Evolutionary conservation across 1,284 basidiomycete genomes (phyloP).

Genomic region (Chalciporus piperatoides): DNA sequence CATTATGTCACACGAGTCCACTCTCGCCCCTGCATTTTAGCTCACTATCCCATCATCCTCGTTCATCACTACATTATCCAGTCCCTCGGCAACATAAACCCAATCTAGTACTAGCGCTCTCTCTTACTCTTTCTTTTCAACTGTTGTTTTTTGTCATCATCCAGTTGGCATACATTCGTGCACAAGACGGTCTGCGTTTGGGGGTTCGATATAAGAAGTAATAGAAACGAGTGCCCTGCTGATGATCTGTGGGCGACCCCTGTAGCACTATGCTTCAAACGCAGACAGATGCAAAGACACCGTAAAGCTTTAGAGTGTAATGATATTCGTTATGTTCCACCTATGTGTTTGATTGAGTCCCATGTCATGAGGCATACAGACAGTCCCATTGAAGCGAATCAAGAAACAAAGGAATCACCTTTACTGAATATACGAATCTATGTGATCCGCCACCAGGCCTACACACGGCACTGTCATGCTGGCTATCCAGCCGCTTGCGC

Average conservation of each 20-base stretch:
- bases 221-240: constrained; percentile 7
- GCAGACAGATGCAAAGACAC: too few species aligned
- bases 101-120: constrained; percentile 25
- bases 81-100: constrained; percentile 24
- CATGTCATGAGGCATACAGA: background rate
- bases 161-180: constrained; percentile 16
- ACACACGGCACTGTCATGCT: background rate
- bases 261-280: too few species aligned
- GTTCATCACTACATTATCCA: constrained; percentile 26
- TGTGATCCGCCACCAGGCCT: background rate
- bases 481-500: background rate
- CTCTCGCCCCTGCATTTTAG: constrained; percentile 19
- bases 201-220: constrained; percentile 13
- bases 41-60: constrained; percentile 1
- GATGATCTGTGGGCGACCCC: background rate
- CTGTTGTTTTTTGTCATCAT: constrained; percentile 6
- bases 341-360: background rate
- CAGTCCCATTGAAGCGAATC: background rate
- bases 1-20: constrained; percentile 10
- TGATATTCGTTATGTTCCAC: constrained; percentile 5
- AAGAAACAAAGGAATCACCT: background rate
- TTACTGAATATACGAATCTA: background rate
- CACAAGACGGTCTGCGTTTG: constrained; percentile 12
- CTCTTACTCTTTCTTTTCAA: constrained; percentile 2
- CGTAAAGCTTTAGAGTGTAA: too few species aligned